Evolutionary conservation across 495 filamentous ascomycete species (phyloP).

Genomic region (Penicillium nucicola): DNA sequence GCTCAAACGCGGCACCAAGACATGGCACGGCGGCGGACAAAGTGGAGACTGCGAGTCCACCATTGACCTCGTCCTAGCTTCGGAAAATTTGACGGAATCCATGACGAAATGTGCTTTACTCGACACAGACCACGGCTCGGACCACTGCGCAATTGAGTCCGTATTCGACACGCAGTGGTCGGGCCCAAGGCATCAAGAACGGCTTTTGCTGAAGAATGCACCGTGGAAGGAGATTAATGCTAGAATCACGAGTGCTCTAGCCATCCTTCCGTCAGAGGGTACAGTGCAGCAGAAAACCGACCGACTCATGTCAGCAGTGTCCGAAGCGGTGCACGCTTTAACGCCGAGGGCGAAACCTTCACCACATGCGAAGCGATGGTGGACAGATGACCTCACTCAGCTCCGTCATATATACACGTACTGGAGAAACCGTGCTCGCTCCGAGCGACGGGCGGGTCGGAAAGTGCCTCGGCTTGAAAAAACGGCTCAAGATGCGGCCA

Average conservation of each 20-base stretch:
- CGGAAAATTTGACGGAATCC: slow-evolving; percentile 11
- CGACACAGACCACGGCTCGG: slow-evolving; percentile 31
- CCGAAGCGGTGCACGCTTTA: neutral
- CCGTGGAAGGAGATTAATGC: slow-evolving; percentile 25
- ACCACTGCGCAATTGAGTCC: slow-evolving; percentile 29
- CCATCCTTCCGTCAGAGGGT: slow-evolving; percentile 13
- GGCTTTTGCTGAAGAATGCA: slow-evolving; percentile 29
- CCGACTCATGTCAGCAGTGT: slow-evolving; percentile 11
- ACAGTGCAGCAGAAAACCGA: slow-evolving; percentile 20
- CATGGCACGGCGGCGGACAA: slow-evolving; percentile 19
- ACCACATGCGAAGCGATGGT: too few species aligned
- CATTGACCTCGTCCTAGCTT: slow-evolving; percentile 27
- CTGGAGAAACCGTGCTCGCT: slow-evolving; percentile 13
- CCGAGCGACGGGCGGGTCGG: too few species aligned
- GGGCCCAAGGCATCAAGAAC: slow-evolving; percentile 9
- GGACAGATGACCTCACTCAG: slow-evolving; percentile 19
- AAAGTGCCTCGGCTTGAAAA: too few species aligned
- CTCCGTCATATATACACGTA: too few species aligned
- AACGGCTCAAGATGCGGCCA: too few species aligned
- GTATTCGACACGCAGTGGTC: slow-evolving; percentile 19
- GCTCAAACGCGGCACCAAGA: slow-evolving; percentile 31
- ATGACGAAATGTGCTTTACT: slow-evolving; percentile 24
- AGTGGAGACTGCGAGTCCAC: slow-evolving; percentile 22
- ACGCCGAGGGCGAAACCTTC: too few species aligned
- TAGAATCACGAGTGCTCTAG: slow-evolving; percentile 11